phyloP scores from a whole-genome alignment of 768 basidiomycete genomes.

The Lactarius evosmus region DNA sequence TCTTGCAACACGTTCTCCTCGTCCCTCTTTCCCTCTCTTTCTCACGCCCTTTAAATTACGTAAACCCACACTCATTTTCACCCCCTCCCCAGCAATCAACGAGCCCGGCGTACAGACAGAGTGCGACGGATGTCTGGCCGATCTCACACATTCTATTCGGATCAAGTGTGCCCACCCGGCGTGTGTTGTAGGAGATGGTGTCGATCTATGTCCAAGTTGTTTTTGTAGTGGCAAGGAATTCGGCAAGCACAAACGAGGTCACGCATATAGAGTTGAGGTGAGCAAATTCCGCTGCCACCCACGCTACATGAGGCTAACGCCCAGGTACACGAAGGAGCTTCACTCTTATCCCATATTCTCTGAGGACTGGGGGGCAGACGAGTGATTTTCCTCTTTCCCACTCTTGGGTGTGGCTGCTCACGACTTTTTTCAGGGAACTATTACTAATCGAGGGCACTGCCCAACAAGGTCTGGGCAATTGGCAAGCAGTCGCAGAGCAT shows the following conservation, averaged over 20 bases:
- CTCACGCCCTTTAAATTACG: slow-evolving; percentile 34
- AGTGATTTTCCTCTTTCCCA: slow-evolving; percentile 50
- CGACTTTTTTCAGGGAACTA: slow-evolving; percentile 61
- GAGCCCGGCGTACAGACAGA: slow-evolving; percentile 81
- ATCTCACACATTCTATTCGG: slow-evolving; percentile 94
- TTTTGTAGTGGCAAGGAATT: slow-evolving; percentile 93
- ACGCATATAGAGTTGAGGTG: slow-evolving; percentile 91
- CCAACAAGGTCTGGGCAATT: slow-evolving; percentile 88
- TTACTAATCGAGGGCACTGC: slow-evolving; percentile 85
- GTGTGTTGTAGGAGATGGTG: slow-evolving; percentile 72
- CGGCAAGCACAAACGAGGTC: slow-evolving; percentile 75
- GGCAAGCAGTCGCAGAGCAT: slow-evolving; percentile 94
- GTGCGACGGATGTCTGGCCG: slow-evolving; percentile 80
- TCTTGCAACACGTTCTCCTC: slow-evolving; percentile 24
- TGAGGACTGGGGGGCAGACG: slow-evolving; percentile 96
- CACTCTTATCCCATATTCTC: slow-evolving; percentile 96
- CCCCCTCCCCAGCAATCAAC: slow-evolving; percentile 52
- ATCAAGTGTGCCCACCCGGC: slow-evolving; percentile 89
- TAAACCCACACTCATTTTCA: slow-evolving; percentile 24
- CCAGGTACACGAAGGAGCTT: slow-evolving; percentile 59
- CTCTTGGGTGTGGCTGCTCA: slow-evolving; percentile 13
- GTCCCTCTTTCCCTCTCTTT: slow-evolving; percentile 27
- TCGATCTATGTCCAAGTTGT: slow-evolving; percentile 91
- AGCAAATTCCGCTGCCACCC: slow-evolving; percentile 25
- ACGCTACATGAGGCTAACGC: slow-evolving; percentile 18